Evolutionary conservation across 2,329 filamentous ascomycete genomes (phyloP).

Genomic region (Didymella exigua): DNA sequence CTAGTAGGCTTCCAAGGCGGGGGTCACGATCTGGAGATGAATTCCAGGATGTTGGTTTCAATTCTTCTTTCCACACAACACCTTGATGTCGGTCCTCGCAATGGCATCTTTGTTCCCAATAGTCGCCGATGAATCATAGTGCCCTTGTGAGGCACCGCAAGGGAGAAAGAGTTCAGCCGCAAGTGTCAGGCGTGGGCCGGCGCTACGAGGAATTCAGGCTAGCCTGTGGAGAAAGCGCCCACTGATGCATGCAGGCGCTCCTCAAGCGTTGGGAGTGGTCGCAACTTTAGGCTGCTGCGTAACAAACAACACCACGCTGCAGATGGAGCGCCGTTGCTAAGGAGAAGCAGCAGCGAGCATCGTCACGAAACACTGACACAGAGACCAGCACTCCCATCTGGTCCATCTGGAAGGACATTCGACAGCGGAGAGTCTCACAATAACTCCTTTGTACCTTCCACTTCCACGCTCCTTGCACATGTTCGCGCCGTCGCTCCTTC

Average conservation of each 20-base stretch:
- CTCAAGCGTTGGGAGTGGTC: slow-evolving; percentile 12
- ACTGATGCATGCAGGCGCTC: slow-evolving; percentile 7
- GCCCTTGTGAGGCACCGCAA: neutral
- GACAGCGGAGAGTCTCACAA: neutral
- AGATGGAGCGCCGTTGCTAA: slow-evolving; percentile 12
- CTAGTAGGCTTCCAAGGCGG: neutral
- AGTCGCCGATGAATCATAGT: neutral
- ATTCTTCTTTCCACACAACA: neutral
- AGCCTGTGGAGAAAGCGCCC: slow-evolving; percentile 11
- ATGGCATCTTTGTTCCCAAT: neutral
- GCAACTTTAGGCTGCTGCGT: slow-evolving; percentile 10
- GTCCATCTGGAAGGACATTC: slow-evolving; percentile 1
- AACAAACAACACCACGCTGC: slow-evolving; percentile 16
- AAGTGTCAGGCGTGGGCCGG: neutral
- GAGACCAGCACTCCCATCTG: neutral
- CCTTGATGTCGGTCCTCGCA: too few relatives aligned
- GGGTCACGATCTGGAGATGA: slow-evolving; percentile 7
- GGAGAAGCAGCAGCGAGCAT: neutral
- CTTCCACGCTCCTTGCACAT: slow-evolving; percentile 21
- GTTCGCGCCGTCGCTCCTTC: slow-evolving; percentile 28
- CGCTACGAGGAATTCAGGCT: neutral
- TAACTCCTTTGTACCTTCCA: slow-evolving; percentile 2
- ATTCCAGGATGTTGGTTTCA: neutral
- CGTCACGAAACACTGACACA: neutral
- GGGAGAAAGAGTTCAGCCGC: neutral